These are phyloP conservation scores for Orbilia brochopaga DNA, from an alignment of 2,329 filamentous ascomycete species.

Conservation along the genomic window DNA sequence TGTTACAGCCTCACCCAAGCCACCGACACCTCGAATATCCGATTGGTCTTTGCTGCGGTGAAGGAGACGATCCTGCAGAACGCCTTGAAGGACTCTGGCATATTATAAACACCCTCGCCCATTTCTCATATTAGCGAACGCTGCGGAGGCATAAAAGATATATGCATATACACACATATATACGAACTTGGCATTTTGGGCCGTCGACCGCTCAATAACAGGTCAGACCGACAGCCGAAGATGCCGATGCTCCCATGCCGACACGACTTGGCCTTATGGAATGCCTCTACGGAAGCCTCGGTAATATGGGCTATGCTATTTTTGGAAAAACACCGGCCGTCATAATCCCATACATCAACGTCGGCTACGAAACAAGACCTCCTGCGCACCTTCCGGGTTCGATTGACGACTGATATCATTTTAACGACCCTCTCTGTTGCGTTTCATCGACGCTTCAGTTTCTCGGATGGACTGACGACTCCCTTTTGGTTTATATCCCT, in stretches of 20 bases:
- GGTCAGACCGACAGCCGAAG: conserved; percentile 5
- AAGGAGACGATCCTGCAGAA: conserved; percentile 99
- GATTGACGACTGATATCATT: conserved; percentile 39
- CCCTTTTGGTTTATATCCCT: conserved; percentile 32
- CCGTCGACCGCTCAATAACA: neutral
- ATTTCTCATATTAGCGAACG: conserved; percentile 16
- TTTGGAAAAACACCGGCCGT: conserved; percentile 27
- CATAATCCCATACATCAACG: conserved; percentile 19
- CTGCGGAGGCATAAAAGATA: conserved; percentile 15
- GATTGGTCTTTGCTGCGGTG: conserved; percentile 94
- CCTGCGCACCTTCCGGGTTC: conserved; percentile 18
- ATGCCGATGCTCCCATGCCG: neutral
- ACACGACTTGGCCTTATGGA: conserved; percentile 9
- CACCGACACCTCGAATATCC: conserved; percentile 97
- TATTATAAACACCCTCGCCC: conserved; percentile 64
- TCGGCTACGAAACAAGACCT: conserved; percentile 43
- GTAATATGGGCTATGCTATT: conserved; percentile 31
- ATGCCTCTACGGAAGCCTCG: conserved; percentile 21
- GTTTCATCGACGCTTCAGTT: conserved; percentile 30
- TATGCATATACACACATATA: conserved; percentile 12
- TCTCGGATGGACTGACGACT: conserved; percentile 32
- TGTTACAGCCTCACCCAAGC: conserved; percentile 87
- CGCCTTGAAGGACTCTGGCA: conserved; percentile 95
- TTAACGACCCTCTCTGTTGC: conserved; percentile 39
- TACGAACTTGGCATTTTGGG: conserved; percentile 2